Evolutionary conservation across 1,284 basidiomycete genomes (phyloP), one percentile per base, ranked within the genome.

Genomic region (Puccinia triticina): DNA sequence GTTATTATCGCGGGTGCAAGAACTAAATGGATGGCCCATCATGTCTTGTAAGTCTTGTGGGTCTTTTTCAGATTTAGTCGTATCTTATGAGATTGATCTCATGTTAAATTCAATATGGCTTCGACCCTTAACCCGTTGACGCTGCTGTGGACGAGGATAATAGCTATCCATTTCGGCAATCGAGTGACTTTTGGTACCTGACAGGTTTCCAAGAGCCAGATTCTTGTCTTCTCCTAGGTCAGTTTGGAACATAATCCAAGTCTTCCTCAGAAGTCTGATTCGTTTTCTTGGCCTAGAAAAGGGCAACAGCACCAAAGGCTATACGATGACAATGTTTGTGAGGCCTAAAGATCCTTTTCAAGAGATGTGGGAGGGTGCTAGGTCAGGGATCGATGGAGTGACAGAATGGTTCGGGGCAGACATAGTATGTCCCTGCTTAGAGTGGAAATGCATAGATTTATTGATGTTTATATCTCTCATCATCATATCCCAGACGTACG

Each of bases 361-460:
- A 85, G 94, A 95, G 86, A 91, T 93, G 84, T 99, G 96, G 97
- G 93, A 97, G 77, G 96, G 96, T 14, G 92, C 95, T 43, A 89
- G 91, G 34, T 84, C 83, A n/a, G 83, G 85, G 43, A 76, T 84
- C 18, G 86, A 86, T 55, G 86, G 86, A 1, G 86, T 85, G 0
- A 82, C 80, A 21, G 78, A 84, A 37, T 82, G 87, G n/a, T 87
- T 87, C 77, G 86, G 85, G 43, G 86, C 87, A 8, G 86, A 87
- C 67, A 84, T 86, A 43, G 84, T 84, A 69, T 37, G 32, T 37
- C 16, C 34, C 32, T 37, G 5, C 57, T 23, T 29, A 43, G n/a
- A 37, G 50, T 43, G 18, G 2, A 16, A 50, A 43, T 34, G 43
- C 50, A n/a, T 53, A 14, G 29, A 18, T 40, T 3, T 57, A 48